Percentiles rank a stretch among this genome's conserved stretches.
Evolutionary conservation across 1,284 basidiomycete genomes (phyloP).

Genomic region (Xerocomus amazonicus): DNA sequence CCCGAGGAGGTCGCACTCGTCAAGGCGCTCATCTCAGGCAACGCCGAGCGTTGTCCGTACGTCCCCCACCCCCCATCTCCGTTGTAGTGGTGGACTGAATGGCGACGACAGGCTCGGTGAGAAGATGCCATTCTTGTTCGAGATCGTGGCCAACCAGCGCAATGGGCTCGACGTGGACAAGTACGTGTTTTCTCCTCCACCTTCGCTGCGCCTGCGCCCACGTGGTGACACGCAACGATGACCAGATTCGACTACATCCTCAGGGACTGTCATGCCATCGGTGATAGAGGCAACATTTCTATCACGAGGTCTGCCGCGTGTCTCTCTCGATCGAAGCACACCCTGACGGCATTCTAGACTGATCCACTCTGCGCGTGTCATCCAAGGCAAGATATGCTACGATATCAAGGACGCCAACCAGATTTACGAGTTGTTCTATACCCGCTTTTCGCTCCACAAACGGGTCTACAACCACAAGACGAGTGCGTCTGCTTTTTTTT

Average conservation of each 20-base stretch:
- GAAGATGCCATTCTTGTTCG: constrained; percentile 49
- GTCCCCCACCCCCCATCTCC: constrained; percentile 9
- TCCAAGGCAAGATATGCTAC: constrained; percentile 71
- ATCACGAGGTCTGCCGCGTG: constrained; percentile 29
- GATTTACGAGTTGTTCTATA: constrained; percentile 67
- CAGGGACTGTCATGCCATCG: constrained; percentile 66
- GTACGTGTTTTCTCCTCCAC: constrained; percentile 31
- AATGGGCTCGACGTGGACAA: constrained; percentile 84
- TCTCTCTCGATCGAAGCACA: not conserved
- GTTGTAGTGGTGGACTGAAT: not conserved
- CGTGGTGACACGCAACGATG: not conserved
- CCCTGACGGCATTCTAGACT: constrained; percentile 41
- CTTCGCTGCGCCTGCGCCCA: not conserved
- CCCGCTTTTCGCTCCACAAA: constrained; percentile 73
- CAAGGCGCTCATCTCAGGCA: constrained; percentile 54
- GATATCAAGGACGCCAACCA: constrained; percentile 75
- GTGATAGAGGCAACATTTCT: constrained; percentile 57
- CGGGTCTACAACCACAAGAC: constrained; percentile 76
- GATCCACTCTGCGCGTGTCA: constrained; percentile 68
- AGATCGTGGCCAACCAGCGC: constrained; percentile 74
- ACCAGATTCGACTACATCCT: constrained; percentile 74
- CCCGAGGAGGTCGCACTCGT: constrained; percentile 41
- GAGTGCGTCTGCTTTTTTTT: constrained; percentile 37
- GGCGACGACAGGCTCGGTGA: constrained; percentile 34
- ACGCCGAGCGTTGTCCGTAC: constrained; percentile 35